Evolutionary conservation across 306 rosid species (phyloP).

Genomic region (Ochetophila trinervis): DNA sequence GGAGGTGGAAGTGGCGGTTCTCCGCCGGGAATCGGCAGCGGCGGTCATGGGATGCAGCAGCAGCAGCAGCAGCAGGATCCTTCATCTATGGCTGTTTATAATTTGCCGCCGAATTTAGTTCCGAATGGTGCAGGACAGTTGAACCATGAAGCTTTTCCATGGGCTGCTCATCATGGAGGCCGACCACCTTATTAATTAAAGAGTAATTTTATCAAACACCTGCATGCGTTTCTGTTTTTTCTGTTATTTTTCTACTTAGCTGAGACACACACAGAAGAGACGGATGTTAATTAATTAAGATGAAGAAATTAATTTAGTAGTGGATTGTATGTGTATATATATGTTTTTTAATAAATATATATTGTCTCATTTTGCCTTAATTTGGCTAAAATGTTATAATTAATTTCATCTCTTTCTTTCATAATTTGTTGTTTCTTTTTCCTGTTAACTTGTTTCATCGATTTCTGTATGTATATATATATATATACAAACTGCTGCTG

Average conservation of each 20-base stretch:
- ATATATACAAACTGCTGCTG: no score
- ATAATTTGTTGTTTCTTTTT: neutral
- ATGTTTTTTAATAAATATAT: constrained; percentile 9
- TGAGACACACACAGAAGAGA: no score
- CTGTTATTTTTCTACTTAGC: no score
- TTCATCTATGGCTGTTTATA: constrained; percentile 37
- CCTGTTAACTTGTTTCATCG: neutral
- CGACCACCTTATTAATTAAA: constrained; percentile 43
- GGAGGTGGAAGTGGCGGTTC: constrained; percentile 29
- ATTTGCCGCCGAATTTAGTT: constrained; percentile 44
- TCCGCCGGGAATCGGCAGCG: constrained; percentile 38
- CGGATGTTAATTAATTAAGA: neutral
- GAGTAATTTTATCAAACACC: no score
- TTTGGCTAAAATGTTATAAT: neutral
- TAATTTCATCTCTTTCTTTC: neutral
- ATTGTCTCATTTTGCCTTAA: neutral
- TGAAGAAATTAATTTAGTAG: neutral
- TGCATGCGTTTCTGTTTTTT: no score
- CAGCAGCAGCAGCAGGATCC: no score
- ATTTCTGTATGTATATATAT: no score
- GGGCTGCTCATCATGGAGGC: constrained; percentile 64
- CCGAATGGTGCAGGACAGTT: constrained; percentile 52
- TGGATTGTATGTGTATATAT: neutral
- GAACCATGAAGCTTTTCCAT: constrained; percentile 66
- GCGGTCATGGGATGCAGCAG: constrained; percentile 19